These are phyloP conservation scores for Fragilaria radians DNA, from an alignment of 108 stramenopile species.

Conservation along the genomic window DNA sequence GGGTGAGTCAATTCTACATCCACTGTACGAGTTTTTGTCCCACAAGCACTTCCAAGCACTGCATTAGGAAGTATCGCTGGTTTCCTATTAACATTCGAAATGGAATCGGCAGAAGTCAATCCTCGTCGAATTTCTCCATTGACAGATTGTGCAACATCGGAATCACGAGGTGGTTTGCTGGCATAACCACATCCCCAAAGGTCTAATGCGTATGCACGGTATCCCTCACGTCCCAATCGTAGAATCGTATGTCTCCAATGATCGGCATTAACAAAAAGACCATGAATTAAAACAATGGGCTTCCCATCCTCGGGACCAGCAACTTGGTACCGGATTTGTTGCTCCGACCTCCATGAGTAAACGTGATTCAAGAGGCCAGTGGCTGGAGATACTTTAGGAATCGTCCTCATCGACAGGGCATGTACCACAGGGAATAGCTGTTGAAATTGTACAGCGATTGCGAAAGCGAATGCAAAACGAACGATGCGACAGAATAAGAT, in stretches of 20 bases:
- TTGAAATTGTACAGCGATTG: too few species aligned
- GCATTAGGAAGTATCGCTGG: constrained; percentile 29
- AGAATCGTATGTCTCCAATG: constrained; percentile 73
- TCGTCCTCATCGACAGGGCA: too few species aligned
- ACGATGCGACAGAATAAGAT: too few species aligned
- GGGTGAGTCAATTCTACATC: constrained; percentile 70
- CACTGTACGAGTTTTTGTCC: constrained; percentile 25
- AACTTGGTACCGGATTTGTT: constrained; percentile 69
- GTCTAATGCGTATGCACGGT: constrained; percentile 78
- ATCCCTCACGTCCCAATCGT: constrained; percentile 46
- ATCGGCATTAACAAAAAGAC: constrained; percentile 79
- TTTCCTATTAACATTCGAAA: constrained; percentile 2
- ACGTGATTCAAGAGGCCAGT: constrained; percentile 61
- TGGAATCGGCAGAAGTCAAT: constrained; percentile 13
- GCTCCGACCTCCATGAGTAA: constrained; percentile 53
- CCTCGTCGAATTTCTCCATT: constrained; percentile 69
- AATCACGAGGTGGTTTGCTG: constrained; percentile 68
- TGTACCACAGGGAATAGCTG: too few species aligned
- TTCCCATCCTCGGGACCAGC: constrained; percentile 44
- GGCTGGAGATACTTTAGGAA: constrained; percentile 56
- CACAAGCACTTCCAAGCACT: constrained; percentile 52
- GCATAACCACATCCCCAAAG: constrained; percentile 87
- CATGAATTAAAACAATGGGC: constrained; percentile 66
- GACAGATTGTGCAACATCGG: constrained; percentile 31
- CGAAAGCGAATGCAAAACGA: too few species aligned